Evolutionary conservation across 371 early-diverging fungal species (phyloP), one percentile per base, ranked within the genome.

Genomic region (Mucor mucedo): DNA sequence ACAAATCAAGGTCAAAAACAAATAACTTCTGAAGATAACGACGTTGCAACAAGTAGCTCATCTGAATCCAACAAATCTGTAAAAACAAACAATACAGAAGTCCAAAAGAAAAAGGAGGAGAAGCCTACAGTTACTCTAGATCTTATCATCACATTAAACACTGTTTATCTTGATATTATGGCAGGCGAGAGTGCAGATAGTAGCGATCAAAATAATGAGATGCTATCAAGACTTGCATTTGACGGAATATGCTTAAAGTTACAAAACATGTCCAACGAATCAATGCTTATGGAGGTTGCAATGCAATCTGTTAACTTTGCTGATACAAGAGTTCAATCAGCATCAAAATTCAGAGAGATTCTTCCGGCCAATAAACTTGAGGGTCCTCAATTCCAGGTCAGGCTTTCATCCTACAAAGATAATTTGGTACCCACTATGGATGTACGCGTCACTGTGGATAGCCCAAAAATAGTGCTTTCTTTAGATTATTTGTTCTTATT

Each of bases 271-370:
- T 77, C 80, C 5, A 85, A 93, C 62, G 80, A 83, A 7, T 77
- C 88, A 3, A 86, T 90, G 77, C 84, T 90, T 28, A 82, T 91
- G 14, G 95, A 95, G 72, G 62, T 93, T 30, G 76, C 82, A 1
- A 81, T 96, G 61, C 72, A 86, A 39, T 90, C 91, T 1, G 76
- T 95, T 16, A 84, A 87, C 10, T 88, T 94, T 42, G 79, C 78
- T 11, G 98, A 98, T 59, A 92, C 94, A 0, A 73, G 98, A 44
- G 79, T 80, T 2, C 79, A 90, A 14, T 84, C 87, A 0, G 79
- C 86, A 39, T 94, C 91, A 49, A 78, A 88, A 44, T 97, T 95
- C 73, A 85, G 87, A 44, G 95, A 96, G 47, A 90, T 97, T 57
- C 88, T 96, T 68, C 86, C 89, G 9, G 84, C 85, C 11, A 84